Evolutionary conservation across 192 early-diverging fungal genomes (phyloP).

Genomic region (Coemansia biformis): DNA sequence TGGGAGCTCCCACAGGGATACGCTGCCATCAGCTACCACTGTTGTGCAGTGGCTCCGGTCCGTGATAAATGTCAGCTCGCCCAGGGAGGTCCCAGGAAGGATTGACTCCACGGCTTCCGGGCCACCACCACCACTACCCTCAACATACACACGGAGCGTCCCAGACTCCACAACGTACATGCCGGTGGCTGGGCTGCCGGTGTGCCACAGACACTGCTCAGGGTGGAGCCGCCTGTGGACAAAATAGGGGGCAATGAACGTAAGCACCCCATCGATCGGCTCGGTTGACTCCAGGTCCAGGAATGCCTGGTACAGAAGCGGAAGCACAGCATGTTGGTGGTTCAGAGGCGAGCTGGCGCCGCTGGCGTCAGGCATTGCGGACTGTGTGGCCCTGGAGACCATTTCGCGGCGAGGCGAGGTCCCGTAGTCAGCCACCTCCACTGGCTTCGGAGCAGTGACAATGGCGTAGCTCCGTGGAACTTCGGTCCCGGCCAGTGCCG

Average conservation of each 20-base stretch:
- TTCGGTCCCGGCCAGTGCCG: conserved; percentile 22
- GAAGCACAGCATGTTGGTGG: conserved; percentile 38
- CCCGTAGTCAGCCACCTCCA: conserved; percentile 24
- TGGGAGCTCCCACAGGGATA: conserved; percentile 72
- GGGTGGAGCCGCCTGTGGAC: conserved; percentile 50
- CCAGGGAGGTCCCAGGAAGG: conserved; percentile 85
- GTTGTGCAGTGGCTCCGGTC: conserved; percentile 53
- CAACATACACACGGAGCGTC: conserved; percentile 54
- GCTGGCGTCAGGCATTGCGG: conserved; percentile 25
- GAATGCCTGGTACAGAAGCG: conserved; percentile 59
- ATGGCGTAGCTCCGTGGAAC: conserved; percentile 30
- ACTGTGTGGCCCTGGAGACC: conserved; percentile 38
- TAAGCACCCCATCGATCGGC: conserved; percentile 53
- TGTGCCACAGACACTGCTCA: conserved; percentile 63
- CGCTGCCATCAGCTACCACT: conserved; percentile 58
- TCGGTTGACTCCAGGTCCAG: conserved; percentile 54
- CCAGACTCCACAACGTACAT: conserved; percentile 78
- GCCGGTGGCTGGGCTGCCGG: conserved; percentile 55
- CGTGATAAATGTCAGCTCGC: conserved; percentile 79
- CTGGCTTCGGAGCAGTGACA: conserved; percentile 28
- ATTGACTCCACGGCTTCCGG: conserved; percentile 67
- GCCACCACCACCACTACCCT: conserved; percentile 22
- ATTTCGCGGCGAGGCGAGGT: conserved; percentile 38
- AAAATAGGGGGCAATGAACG: conserved; percentile 62
- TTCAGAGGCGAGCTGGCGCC: not conserved